Base-by-base conservation (phyloP, 1,284 basidiomycete genomes). In the Sutorius eximius region DNA sequence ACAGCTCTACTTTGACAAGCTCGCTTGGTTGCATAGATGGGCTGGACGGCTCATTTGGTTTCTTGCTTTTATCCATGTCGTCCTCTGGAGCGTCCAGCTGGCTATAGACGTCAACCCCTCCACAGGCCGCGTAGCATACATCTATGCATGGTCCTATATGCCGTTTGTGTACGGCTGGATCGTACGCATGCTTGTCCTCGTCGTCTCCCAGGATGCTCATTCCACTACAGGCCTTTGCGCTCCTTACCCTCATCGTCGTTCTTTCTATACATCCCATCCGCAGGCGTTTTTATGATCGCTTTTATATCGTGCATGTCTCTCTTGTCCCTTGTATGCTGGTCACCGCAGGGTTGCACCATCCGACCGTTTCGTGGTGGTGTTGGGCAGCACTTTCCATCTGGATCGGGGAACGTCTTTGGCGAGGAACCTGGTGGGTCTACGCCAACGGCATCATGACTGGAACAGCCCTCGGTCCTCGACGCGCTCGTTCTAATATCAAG, bases 71-170 rank as follows among this genome's bases (percentile, higher is more conserved):
- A 67, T 86, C 1, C 92, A 95, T 69, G 85, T 88, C 38, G 77
- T 74, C 7, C 75, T 90, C 2, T 95, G 91, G 91, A 86, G 83
- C 56, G 78, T 91, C 8, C 88, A 94, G 67, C 75, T 94, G 38
- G 71, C 72, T 41, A 70, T 70, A 32, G 88, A 91, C 58, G 73
- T 62, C 46, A 77, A 75, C 51, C 71, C 59, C 2, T 75, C 72
- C 38, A 82, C 81, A 7, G 81, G 79, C 51, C 75, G 78, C 50
- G 65, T 80, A 9, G 82, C 85, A 5, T 89, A 86, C 72, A 66
- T 75, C 42, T 82, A 83, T 53, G 82, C 86, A 20, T 91, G 83
- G 77, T 71, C 77, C 40, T 90, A 87, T 66, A 75, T 77, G 52
- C 83, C 85, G 46, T 95, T 95, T 67, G 76, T 89, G 49, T 91